Evolutionary conservation across 1,284 basidiomycete species (phyloP), one percentile per base, ranked within the genome.

Genomic region (Tilletia walkeri): DNA sequence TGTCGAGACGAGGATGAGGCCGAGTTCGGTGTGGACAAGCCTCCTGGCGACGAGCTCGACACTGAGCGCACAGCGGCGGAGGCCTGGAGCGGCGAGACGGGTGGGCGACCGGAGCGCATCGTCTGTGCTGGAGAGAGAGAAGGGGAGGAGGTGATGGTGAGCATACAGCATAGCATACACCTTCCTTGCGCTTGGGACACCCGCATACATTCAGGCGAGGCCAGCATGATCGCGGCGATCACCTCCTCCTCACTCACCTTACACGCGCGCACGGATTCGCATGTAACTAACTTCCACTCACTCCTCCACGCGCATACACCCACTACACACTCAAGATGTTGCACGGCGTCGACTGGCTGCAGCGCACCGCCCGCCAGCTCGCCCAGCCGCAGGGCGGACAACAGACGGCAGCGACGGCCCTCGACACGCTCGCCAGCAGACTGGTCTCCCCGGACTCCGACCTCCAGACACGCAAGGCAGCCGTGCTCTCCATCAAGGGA

Each of bases 401-500:
- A 47, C 94, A 96, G 84, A 92, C 91, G 0, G 88, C 94, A 0
- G 86, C 88, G 18, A 92, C 94, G 72, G 94, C 93, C 20, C 92
- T 98, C 78, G 88, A 89, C 63, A 90, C 91, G 75, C 90, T 98
- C 72, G 91, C 91, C 75, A 94, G 96, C 82, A 87, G 93, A 66
- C 89, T 99, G 6, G 90, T 92, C 0, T 88, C 92, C 47, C 89
- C 94, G 47, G 91, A 65, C 20, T 50, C 71, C 45, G 34, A 39
- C 34, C 59, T 75, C 49, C 78, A 94, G 56, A 95, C 98, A 85
- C 88, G 95, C 76, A 89, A 93, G 67, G 95, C 95, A 20, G 92
- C 95, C 0, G 90, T 99, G 9, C 87, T 97, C 56, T 89, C 93
- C 0, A 88, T 99, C 77, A 98, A 98, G 84, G 94, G 94, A 16